Evolutionary conservation across 2,329 filamentous ascomycete genomes (phyloP), one percentile per base, ranked within the genome.

Genomic region (Paracorniculantispora psalliotae): DNA sequence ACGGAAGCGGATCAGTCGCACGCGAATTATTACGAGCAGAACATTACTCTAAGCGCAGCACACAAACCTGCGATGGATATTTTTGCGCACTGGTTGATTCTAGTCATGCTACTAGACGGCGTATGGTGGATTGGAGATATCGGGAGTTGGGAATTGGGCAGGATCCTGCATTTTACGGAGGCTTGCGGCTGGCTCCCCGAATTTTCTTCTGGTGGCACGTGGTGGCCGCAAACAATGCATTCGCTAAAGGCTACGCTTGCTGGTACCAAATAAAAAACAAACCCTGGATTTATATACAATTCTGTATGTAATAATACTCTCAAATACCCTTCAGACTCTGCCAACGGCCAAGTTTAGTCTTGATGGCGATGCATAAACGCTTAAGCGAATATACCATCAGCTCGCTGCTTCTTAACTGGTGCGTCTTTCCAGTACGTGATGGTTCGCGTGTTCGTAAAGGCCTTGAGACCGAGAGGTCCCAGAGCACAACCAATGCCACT

Each of bases 401-500:
- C 33, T 12, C 17, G 12, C 3, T 37, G 33, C 33, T 8, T 37
- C 4, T 37, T 15, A 37, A 15, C 12, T 15, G 33, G 33, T 8
- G 33, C 4, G 10, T 44, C 21, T 17, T 44, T 44, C 41, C 41
- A 44, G 12, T 19, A 19, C 10, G n/a, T 48, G 17, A 63, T n/a
- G 3, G 61, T 61, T 7, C 54, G 43, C 26, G 57, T 57, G 21
- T 62, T 62, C 58, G 72, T 75, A 44, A 71, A 77, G 3, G 61
- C 66, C 61, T 71, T 70, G 23, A 78, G 59, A 3, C 77, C 76
- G 51, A 65, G 66, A 17, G 72, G 35, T 0, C 77, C 77, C 68
- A 72, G 75, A 59, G 79, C 76, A 17, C 67, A 65, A 0, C 77
- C 77, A 30, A 78, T 69, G 0, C 77, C 77, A 49, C 75, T 78